Evolutionary conservation across 768 basidiomycete genomes (phyloP), one percentile per base, ranked within the genome.

Genomic region (Xerocomus brunneocitrinus): DNA sequence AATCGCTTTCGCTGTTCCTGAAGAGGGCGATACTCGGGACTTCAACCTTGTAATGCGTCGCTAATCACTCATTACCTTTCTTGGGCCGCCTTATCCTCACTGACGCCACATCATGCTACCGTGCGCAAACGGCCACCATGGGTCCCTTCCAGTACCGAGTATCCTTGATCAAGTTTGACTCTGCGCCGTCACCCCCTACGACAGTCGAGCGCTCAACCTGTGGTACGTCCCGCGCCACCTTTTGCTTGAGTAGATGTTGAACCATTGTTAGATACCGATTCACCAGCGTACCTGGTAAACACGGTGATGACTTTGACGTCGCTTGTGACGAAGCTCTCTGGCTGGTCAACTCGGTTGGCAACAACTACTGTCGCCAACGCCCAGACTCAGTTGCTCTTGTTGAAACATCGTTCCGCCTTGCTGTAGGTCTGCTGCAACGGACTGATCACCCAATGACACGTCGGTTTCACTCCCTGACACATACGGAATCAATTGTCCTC

Each of bases 11-110:
- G 50, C 46, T n/a, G 52, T 60, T 55, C 62, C 62, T 58, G 58
- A 38, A 41, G 30, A 9, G 10, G 39, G 19, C 39, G 4, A 25
- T 3, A 22, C 52, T 47, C 62, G 62, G 62, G 51, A 41, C 43
- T 62, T 55, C 8, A 63, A 64, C 59, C 50, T 64, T 63, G 59
- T 55, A 8, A 28, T 55, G 49, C 49, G 40, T 64, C 55, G 53
- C 56, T 47, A 54, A 40, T 16, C n/a, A 8, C n/a, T 5, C 24
- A 10, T 58, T 56, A 10, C 59, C 58, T 43, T 53, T 64, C 62
- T 53, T 24, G 58, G 62, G 6, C 8, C 36, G 14, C 46, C 30
- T 60, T 59, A 46, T 53, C 47, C 51, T 28, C 30, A 6, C 28
- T 24, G 9, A 16, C 41, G 49, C 52, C 61, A 55, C 62, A 44